Conservation (phyloP, 2,329 filamentous ascomycete species). For the Pestalotiopsis sp. region DNA sequence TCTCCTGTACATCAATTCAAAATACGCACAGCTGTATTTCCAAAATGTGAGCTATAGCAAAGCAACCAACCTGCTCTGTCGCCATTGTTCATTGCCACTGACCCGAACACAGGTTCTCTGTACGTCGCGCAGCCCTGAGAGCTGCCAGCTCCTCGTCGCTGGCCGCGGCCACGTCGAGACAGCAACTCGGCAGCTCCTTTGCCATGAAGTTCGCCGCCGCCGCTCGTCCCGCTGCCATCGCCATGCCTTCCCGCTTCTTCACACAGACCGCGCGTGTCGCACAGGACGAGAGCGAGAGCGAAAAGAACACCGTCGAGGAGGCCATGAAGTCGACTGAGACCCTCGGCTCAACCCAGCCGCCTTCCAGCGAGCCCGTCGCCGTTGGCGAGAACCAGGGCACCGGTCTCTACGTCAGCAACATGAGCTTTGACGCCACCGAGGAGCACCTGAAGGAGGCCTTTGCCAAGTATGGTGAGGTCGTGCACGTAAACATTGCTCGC, state of each 20-base stretch:
- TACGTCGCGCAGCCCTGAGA: slow-evolving; percentile 33
- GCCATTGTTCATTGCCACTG: neutral
- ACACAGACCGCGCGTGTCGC: slow-evolving; percentile 30
- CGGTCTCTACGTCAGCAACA: slow-evolving; percentile 68
- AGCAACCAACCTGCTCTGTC: neutral
- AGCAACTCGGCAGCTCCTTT: slow-evolving; percentile 28
- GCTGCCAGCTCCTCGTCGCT: slow-evolving; percentile 30
- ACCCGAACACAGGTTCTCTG: slow-evolving; percentile 28
- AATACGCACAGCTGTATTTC: neutral
- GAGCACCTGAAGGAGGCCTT: slow-evolving; percentile 64
- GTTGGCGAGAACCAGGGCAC: slow-evolving; percentile 4
- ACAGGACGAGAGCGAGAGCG: slow-evolving; percentile 18
- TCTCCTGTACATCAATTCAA: neutral
- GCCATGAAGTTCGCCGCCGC: slow-evolving; percentile 29
- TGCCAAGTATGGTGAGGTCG: slow-evolving; percentile 40
- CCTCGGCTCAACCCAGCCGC: slow-evolving; percentile 8
- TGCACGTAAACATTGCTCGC: slow-evolving; percentile 21
- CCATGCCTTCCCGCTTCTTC: slow-evolving; percentile 29
- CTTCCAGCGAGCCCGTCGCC: neutral
- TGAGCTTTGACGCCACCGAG: slow-evolving; percentile 69
- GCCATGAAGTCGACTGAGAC: slow-evolving; percentile 8
- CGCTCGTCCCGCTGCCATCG: slow-evolving; percentile 21
- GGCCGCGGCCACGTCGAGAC: slow-evolving; percentile 26
- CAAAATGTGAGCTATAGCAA: neutral
- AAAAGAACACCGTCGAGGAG: slow-evolving; percentile 12